Conservation (phyloP, 176 grass and related monocot genomes). For the Thalia dealbata region DNA sequence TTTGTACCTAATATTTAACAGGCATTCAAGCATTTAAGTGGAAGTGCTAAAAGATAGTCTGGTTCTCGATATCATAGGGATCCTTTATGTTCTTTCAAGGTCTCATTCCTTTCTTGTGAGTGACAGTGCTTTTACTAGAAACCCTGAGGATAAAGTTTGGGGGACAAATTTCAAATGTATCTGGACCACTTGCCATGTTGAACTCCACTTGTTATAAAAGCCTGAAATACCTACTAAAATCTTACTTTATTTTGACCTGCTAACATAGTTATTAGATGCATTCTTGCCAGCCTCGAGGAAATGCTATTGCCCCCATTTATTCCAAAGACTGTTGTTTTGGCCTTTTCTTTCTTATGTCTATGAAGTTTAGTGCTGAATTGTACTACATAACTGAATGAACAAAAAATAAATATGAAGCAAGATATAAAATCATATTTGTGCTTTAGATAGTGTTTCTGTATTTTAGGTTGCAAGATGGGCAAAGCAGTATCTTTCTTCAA, state of each 20-base stretch:
- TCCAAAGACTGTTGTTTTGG: background rate
- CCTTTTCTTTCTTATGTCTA: background rate
- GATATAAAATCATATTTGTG: slow-evolving; percentile 16
- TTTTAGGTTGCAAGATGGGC: slow-evolving; percentile 78
- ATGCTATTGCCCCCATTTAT: background rate
- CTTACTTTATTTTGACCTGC: background rate
- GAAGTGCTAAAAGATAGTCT: background rate
- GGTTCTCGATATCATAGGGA: background rate
- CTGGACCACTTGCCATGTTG: background rate
- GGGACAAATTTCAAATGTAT: background rate
- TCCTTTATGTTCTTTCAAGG: background rate
- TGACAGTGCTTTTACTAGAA: background rate
- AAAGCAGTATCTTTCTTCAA: slow-evolving; percentile 71
- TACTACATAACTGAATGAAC: background rate
- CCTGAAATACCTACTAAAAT: background rate
- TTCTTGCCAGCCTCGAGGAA: background rate
- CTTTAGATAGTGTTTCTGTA: background rate
- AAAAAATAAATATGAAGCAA: background rate
- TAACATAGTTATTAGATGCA: background rate
- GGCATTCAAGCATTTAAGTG: background rate
- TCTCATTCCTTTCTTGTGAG: background rate
- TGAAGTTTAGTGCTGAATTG: background rate
- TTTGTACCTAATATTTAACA: background rate
- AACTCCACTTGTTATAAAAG: background rate
- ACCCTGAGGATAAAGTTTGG: background rate